Percentiles rank a stretch among this genome's conserved stretches.
These are phyloP conservation scores for Fraxinus floribunda DNA, from an alignment of 305 asterid species.

Conservation along the genomic window DNA sequence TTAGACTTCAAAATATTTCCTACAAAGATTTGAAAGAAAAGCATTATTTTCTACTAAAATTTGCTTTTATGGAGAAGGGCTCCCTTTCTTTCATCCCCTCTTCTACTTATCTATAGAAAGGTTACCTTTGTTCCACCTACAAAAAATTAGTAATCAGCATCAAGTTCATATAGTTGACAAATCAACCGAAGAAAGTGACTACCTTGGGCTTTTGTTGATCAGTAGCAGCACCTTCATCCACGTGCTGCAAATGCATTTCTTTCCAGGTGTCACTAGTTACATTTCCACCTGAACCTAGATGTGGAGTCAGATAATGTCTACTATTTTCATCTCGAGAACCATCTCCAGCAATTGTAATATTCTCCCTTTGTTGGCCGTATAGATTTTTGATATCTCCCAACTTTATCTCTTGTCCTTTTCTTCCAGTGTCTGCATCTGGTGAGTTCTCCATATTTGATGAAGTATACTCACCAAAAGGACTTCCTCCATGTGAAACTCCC, in stretches of 20 bases:
- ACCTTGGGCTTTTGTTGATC: conserved; percentile 72
- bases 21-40: background rate
- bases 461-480: conserved; percentile 70
- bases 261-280: conserved; percentile 37
- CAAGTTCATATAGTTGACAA: background rate
- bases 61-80: background rate
- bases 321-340: conserved; percentile 50
- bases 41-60: background rate
- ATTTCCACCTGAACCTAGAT: conserved; percentile 38
- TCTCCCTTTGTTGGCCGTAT: conserved; percentile 45
- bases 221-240: conserved; percentile 35
- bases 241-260: conserved; percentile 45
- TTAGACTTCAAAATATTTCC: background rate
- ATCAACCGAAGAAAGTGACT: background rate
- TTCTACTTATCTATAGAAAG: background rate
- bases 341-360: conserved; percentile 35
- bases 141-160: background rate
- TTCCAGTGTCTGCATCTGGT: conserved; percentile 44
- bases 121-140: background rate
- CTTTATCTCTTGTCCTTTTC: conserved; percentile 59
- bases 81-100: background rate
- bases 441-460: conserved; percentile 69
- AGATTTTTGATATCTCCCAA: conserved; percentile 46
- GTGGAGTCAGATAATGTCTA: conserved; percentile 37
- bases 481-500: conserved; percentile 60